Conservation (phyloP, 2,329 filamentous ascomycete species). For the Aspergillus japonicus region DNA sequence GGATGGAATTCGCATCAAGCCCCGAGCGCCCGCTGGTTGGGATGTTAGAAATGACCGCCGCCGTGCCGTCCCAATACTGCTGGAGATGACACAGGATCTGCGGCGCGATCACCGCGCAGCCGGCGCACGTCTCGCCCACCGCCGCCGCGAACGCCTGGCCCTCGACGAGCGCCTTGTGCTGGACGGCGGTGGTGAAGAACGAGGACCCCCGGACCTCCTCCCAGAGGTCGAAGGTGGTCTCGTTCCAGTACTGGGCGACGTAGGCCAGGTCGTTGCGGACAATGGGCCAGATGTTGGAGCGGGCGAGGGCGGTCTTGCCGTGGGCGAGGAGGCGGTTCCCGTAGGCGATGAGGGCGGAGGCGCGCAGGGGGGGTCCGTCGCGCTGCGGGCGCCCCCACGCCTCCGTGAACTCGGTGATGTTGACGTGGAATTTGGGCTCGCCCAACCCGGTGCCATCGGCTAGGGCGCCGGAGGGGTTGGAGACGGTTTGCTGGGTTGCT, state of each 20-base stretch:
- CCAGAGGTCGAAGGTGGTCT: constrained; percentile 70
- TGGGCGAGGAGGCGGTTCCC: constrained; percentile 69
- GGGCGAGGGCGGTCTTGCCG: constrained; percentile 52
- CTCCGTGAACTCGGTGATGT: constrained; percentile 59
- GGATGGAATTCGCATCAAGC: constrained; percentile 68
- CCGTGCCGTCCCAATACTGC: constrained; percentile 63
- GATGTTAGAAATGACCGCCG: constrained; percentile 63
- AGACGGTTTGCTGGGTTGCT: constrained; percentile 62
- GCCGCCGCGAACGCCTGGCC: constrained; percentile 63
- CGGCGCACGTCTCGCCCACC: constrained; percentile 58
- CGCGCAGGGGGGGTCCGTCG: constrained; percentile 73
- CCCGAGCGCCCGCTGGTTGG: constrained; percentile 62
- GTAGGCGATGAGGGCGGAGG: constrained; percentile 69
- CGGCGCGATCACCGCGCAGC: constrained; percentile 61
- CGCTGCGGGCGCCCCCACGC: constrained; percentile 74
- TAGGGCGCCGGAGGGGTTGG: constrained; percentile 64
- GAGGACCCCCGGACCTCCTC: constrained; percentile 73
- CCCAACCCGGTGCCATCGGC: constrained; percentile 53
- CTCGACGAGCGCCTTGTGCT: constrained; percentile 60
- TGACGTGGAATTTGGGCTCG: constrained; percentile 70
- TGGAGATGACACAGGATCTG: constrained; percentile 71
- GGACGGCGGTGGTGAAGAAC: constrained; percentile 71
- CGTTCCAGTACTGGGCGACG: constrained; percentile 51
- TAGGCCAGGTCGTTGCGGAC: constrained; percentile 72
- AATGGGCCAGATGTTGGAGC: constrained; percentile 65